Evolutionary conservation across 202 grass and related monocot genomes (phyloP), one percentile per base, ranked within the genome.

Genomic region (Panicum hallii): DNA sequence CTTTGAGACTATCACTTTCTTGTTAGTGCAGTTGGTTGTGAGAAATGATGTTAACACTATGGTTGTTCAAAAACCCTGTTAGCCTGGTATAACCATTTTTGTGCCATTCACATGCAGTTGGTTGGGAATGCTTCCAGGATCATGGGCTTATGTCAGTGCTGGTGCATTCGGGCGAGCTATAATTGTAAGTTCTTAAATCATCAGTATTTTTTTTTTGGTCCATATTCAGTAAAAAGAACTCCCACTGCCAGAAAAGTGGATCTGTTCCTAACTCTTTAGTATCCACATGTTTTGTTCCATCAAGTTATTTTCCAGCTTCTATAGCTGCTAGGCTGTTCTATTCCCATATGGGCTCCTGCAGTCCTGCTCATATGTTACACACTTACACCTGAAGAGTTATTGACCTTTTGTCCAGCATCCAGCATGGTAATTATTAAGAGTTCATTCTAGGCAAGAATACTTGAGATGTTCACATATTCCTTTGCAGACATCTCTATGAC

Each of bases 111-210:
- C 10, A 13, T 81, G 70, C 79, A 99, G 97, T 94, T 99, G 97
- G 97, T 90, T 99, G 86, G 97, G 97, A 60, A 99, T 99, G 97
- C 97, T 99, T 90, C 97, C 97, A 70, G 97, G 97, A 79, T 84
- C 97, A 63, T 99, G 97, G 97, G 97, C 97, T 72, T 99, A 99
- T 90, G 97, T 99, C 54, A 99, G 97, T 65, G 97, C 97, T 85
- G 97, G 93, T 88, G 97, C 97, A 89, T 99, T 99, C 61, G 97
- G 97, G 34, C 79, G 97, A 90, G 97, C 93, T 75, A 90, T 99
- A 86, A 99, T 99, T 83, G 97, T 99, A 85, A 92, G 97, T 87
- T 93, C 61, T 28, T 79, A 42, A 72, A 57, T n/a, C 36, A 1
- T 58, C 1, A 15, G 22, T 38, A 23, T 72, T 46, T 77, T 72